Percentiles rank a stretch among this genome's conserved stretches.
These are phyloP conservation scores for Phytopythium boreale DNA, from an alignment of 352 stramenopile genomes.

Conservation along the genomic window DNA sequence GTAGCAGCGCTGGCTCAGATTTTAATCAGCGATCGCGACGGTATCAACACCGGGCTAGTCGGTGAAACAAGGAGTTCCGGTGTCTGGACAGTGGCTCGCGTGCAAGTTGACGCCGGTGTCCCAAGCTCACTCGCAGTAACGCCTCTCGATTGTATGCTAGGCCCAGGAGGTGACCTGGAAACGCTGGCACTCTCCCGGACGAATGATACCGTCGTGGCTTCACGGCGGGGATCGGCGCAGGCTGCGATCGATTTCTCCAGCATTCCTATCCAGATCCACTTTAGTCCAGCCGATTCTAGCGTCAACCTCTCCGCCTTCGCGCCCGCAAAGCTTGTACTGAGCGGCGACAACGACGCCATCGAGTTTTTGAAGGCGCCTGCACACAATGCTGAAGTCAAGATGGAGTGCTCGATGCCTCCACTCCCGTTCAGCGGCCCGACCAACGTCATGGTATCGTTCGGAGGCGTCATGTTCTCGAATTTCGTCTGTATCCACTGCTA, in stretches of 20 bases:
- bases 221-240: not conserved
- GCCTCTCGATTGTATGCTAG: conserved; percentile 7
- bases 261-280: not conserved
- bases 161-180: conserved; percentile 6
- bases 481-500: conserved; percentile 67
- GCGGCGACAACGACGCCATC: conserved; percentile 8
- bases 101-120: conserved; percentile 1
- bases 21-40: not conserved
- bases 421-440: conserved; percentile 52
- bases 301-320: conserved; percentile 26
- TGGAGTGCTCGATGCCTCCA: conserved; percentile 55
- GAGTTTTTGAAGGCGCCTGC: conserved; percentile 9
- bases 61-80: not conserved
- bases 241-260: not conserved
- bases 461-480: conserved; percentile 60
- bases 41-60: not conserved
- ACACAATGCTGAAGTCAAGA: conserved; percentile 19
- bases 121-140: not conserved
- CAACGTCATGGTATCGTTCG: conserved; percentile 40
- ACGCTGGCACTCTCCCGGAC: not conserved
- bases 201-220: not conserved
- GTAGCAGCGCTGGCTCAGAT: not conserved
- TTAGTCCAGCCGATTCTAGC: conserved; percentile 3
- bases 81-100: conserved; percentile 34
- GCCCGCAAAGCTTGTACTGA: conserved; percentile 36